These are phyloP conservation scores for Fusarium goolgardi DNA, from an alignment of 2,329 filamentous ascomycete genomes.

Conservation along the genomic window DNA sequence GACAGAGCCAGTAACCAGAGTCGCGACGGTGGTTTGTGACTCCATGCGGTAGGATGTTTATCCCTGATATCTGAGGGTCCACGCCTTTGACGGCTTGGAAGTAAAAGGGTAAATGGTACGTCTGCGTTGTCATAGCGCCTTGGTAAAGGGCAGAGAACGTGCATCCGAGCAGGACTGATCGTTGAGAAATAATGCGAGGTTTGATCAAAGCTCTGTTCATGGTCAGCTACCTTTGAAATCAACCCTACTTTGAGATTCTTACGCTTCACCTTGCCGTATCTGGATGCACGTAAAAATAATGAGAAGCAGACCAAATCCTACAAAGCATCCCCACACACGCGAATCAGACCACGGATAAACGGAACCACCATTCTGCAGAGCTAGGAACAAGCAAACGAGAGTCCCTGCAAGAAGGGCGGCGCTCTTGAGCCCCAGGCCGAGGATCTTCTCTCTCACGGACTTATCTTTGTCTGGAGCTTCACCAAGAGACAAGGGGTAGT, in stretches of 20 bases:
- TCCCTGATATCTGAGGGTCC: conserved; percentile 29
- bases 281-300: conserved; percentile 28
- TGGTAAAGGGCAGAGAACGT: conserved; percentile 37
- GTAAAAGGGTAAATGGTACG: conserved; percentile 39
- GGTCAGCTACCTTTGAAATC: not conserved
- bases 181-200: conserved; percentile 27
- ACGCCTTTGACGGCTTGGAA: conserved; percentile 43
- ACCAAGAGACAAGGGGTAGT: conserved; percentile 28
- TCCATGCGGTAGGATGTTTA: conserved; percentile 37
- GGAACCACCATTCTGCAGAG: conserved; percentile 43
- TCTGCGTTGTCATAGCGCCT: conserved; percentile 39
- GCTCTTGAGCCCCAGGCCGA: conserved; percentile 28
- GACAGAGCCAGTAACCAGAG: conserved; percentile 21
- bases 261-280: conserved; percentile 32
- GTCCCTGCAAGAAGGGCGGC: conserved; percentile 24
- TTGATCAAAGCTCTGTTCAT: conserved; percentile 29
- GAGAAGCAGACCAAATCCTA: conserved; percentile 36
- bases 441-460: conserved; percentile 13
- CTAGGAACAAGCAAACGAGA: conserved; percentile 35
- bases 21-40: conserved; percentile 29
- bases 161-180: conserved; percentile 32
- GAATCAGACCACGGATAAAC: conserved; percentile 41
- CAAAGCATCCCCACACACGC: conserved; percentile 41
- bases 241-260: fast-evolving
- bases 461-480: conserved; percentile 1